Percentiles rank a stretch among this genome's conserved stretches.
phyloP scores from a whole-genome alignment of 208 protist genomes.

The Phytomonas sp. region DNA sequence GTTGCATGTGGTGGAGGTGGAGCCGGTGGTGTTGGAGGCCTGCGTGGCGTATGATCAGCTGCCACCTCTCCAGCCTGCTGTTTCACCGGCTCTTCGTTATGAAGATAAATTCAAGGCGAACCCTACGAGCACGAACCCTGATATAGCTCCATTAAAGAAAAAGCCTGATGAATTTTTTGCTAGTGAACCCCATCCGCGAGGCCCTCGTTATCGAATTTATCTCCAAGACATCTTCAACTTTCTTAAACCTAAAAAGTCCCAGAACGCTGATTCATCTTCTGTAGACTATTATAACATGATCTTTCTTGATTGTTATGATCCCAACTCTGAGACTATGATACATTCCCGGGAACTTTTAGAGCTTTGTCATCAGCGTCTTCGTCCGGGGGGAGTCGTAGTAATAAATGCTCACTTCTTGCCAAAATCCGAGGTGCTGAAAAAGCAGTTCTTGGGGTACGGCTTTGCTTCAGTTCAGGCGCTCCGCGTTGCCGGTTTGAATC shows the following conservation, averaged over 20 bases:
- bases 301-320: conserved; percentile 83
- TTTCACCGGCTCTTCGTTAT: background rate
- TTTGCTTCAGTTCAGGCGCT: conserved; percentile 68
- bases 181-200: conserved; percentile 5
- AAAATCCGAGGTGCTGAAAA: conserved; percentile 13
- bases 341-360: conserved; percentile 44
- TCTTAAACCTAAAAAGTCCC: conserved; percentile 9
- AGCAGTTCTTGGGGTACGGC: conserved; percentile 28
- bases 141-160: background rate
- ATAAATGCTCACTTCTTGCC: conserved; percentile 75
- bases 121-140: background rate
- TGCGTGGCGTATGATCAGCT: conserved; percentile 39
- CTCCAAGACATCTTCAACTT: conserved; percentile 41
- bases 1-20: conserved; percentile 75
- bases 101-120: background rate
- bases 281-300: conserved; percentile 46
- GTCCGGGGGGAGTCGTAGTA: conserved; percentile 44
- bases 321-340: conserved; percentile 62
- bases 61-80: conserved; percentile 15
- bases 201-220: conserved; percentile 30
- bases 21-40: conserved; percentile 52
- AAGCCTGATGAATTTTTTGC: conserved; percentile 1
- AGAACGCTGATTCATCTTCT: background rate
- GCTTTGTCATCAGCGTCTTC: conserved; percentile 37
- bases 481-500: conserved; percentile 31